A percentile compares a stretch with the other conserved stretches of the same genome.
phyloP scores from a whole-genome alignment of 805 yeast genomes.

The Saccharomycopsis babjevae region DNA sequence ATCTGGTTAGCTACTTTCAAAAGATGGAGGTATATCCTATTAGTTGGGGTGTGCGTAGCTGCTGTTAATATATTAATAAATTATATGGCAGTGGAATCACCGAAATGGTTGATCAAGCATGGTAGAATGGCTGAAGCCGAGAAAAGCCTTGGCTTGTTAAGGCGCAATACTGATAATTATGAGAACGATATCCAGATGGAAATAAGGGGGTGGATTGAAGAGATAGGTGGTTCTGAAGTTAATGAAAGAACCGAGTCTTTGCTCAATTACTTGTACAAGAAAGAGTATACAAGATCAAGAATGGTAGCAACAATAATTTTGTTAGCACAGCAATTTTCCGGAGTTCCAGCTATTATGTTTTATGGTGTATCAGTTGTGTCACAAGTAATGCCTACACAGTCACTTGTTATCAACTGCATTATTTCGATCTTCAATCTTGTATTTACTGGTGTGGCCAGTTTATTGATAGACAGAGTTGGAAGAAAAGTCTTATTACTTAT shows the following conservation, averaged over 20 bases:
- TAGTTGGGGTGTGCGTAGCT: conserved; percentile 51
- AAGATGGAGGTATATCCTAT: conserved; percentile 65
- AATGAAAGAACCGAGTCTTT: conserved; percentile 2
- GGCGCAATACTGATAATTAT: conserved; percentile 20
- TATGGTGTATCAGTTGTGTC: conserved; percentile 83
- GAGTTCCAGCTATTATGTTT: conserved; percentile 85
- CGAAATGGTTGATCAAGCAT: conserved; percentile 62
- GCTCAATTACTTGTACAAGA: conserved; percentile 5
- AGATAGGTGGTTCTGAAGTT: conserved; percentile 1
- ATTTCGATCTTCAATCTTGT: conserved; percentile 68
- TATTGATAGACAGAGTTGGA: conserved; percentile 66
- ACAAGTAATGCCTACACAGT: conserved; percentile 54
- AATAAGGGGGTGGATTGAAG: conserved; percentile 21
- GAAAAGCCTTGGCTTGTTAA: conserved; percentile 26
- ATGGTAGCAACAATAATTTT: conserved; percentile 61
- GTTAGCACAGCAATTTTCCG: conserved; percentile 83
- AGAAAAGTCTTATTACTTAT: conserved; percentile 59
- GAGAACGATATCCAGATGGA: conserved; percentile 24
- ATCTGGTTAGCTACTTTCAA: conserved; percentile 51
- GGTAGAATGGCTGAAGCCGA: conserved; percentile 37
- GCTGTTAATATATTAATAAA: conserved; percentile 35
- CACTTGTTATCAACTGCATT: conserved; percentile 63
- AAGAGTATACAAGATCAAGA: conserved; percentile 23
- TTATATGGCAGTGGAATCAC: conserved; percentile 57
- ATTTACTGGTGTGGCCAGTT: conserved; percentile 65